A percentile compares a stretch with the other conserved stretches of the same genome.
Conservation (phyloP, 2,329 filamentous ascomycete species). For the Nectriaceae sp. region DNA sequence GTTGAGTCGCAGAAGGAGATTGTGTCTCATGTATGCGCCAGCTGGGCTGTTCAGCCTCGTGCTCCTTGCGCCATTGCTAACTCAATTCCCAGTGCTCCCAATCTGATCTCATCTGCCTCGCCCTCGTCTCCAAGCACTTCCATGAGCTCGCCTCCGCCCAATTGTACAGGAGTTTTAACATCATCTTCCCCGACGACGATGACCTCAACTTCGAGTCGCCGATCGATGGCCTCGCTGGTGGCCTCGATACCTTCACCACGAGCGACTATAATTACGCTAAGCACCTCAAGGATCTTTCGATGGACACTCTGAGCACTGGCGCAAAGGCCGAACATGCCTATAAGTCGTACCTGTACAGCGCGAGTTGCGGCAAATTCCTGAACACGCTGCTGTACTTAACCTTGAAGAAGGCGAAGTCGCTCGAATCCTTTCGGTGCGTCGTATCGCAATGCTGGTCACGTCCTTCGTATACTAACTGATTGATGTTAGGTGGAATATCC, state of each 20-base stretch:
- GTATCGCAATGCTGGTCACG: slow-evolving; percentile 1
- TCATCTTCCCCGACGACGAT: slow-evolving; percentile 63
- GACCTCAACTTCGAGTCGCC: slow-evolving; percentile 51
- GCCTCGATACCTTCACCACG: slow-evolving; percentile 62
- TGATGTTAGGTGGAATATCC: slow-evolving; percentile 59
- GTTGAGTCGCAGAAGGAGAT: slow-evolving; percentile 52
- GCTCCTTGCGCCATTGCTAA: slow-evolving; percentile 3
- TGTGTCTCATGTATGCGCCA: slow-evolving; percentile 44
- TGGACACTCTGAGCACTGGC: slow-evolving; percentile 57
- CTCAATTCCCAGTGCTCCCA: slow-evolving; percentile 46
- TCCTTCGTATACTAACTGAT: slow-evolving; percentile 8
- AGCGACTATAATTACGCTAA: slow-evolving; percentile 65
- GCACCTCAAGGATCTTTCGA: slow-evolving; percentile 55
- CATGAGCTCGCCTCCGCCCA: slow-evolving; percentile 58
- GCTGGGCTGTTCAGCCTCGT: neutral
- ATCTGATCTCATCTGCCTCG: slow-evolving; percentile 56
- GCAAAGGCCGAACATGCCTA: slow-evolving; percentile 55
- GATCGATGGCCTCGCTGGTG: slow-evolving; percentile 59
- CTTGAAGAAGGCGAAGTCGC: slow-evolving; percentile 53
- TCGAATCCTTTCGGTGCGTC: slow-evolving; percentile 59
- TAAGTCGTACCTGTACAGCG: slow-evolving; percentile 54
- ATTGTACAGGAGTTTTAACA: slow-evolving; percentile 61
- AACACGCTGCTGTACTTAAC: slow-evolving; percentile 61
- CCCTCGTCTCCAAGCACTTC: slow-evolving; percentile 59
- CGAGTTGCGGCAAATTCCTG: slow-evolving; percentile 64